These are phyloP conservation scores for Torulaspora microellipsoides DNA, from an alignment of 805 yeast species.

Conservation along the genomic window DNA sequence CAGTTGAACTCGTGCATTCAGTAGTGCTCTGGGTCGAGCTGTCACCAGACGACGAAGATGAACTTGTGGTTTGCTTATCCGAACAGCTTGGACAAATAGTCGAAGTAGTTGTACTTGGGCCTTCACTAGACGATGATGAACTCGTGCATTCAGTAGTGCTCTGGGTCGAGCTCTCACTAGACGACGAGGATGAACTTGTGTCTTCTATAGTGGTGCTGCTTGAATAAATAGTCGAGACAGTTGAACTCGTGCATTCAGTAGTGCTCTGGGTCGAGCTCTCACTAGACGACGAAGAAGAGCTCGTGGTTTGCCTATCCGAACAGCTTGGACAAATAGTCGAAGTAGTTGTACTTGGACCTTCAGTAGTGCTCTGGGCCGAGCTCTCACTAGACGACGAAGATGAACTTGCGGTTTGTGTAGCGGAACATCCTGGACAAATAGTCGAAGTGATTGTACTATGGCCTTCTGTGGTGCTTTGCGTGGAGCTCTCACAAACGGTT, in stretches of 20 bases:
- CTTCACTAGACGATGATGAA: neutral
- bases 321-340: neutral
- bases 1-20: neutral
- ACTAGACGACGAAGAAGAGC: neutral
- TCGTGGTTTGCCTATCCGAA: neutral
- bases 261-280: neutral
- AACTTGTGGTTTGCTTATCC: neutral
- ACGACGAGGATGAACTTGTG: neutral
- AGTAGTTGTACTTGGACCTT: neutral
- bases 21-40: neutral
- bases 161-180: neutral
- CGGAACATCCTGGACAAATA: constrained; percentile 1
- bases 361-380: neutral
- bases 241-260: neutral
- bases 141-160: neutral
- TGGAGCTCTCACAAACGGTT: neutral
- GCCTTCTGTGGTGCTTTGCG: neutral
- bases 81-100: neutral
- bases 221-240: neutral
- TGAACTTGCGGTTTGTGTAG: neutral
- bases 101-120: neutral
- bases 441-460: constrained; percentile 2
- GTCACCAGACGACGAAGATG: neutral
- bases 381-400: neutral
- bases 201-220: neutral